Evolutionary conservation across 305 asterid species (phyloP), one percentile per base, ranked within the genome.

Genomic region (Salvia sclarea): DNA sequence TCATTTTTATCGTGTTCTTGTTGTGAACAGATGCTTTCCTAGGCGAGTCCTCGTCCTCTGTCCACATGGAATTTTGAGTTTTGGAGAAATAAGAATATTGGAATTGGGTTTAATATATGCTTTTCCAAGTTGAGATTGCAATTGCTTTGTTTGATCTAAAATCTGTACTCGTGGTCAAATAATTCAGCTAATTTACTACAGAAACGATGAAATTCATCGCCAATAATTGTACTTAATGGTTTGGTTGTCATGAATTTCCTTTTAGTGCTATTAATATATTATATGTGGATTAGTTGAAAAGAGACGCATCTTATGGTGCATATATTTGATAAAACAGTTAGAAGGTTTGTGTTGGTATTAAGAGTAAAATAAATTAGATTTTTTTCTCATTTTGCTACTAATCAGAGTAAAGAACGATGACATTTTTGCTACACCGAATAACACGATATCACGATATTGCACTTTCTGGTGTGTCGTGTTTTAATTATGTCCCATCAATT

Each of bases 21-120:
- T 49, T 40, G 59, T 77, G 31, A 80, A 68, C 67, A 50, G 24
- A 43, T 71, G 74, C 79, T 60, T 64, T 68, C 68, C 68, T 44
- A 12, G 50, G 47, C 49, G 38, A 43, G 64, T 75, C 49, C 60
- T 74, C 22, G 8, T 63, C 75, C 58, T 13, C 64, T 28, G 8
- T 63, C 75, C 58, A 13, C 64, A 66, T 62, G 71, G 70, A 63
- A 70, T 43, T 68, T 68, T 68, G 74, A 68, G 63, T 21, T 68
- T 24, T 24, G 61, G 71, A 63, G 71, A 75, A 72, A 75, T 64
- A 57, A 76, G 49, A 71, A 65, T 45, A 31, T 54, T 43, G 68
- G 59, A 58, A 68, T 68, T 54, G 75, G 58, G 45, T 38, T 62
- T 56, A 16, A 35, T 30, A 35, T 30, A 53, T 79, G 71, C 48